phyloP scores from a whole-genome alignment of 331 rosid genomes.

The Acacia concinna region DNA sequence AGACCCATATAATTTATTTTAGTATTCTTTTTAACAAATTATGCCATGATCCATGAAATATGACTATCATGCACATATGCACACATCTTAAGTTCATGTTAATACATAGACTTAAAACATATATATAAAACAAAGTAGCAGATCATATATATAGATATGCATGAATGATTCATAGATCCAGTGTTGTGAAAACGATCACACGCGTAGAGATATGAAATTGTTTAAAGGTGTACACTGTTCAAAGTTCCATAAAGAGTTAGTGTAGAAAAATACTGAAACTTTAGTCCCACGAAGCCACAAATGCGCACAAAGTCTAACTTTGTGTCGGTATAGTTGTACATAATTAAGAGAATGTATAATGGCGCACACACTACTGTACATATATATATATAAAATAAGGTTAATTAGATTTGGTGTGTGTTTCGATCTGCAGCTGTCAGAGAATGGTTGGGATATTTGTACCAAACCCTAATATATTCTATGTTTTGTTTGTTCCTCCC shows the following conservation, averaged over 20 bases:
- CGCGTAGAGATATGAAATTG: not conserved
- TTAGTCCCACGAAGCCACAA: conserved; percentile 3
- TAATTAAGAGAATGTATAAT: conserved; percentile 7
- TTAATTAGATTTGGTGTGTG: not conserved
- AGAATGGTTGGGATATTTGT: not conserved
- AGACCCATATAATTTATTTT: not conserved
- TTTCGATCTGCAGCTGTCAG: not conserved
- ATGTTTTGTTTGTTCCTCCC: not conserved
- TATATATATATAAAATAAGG: not conserved
- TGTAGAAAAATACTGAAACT: not conserved
- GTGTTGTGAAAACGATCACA: not conserved
- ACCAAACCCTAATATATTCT: not conserved
- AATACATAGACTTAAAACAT: too few species aligned
- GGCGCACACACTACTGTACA: not conserved
- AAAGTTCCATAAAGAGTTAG: not conserved
- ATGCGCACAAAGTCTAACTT: not conserved
- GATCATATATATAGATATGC: not conserved
- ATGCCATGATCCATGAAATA: not conserved
- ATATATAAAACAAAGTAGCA: not conserved
- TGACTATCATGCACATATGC: not conserved
- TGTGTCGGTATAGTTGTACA: conserved; percentile 21
- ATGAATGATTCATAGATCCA: not conserved
- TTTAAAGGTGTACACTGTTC: not conserved
- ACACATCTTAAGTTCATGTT: not conserved
- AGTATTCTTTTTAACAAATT: not conserved